Percentiles rank a stretch among this genome's conserved stretches.
These are phyloP conservation scores for Pichia californica DNA, from an alignment of 805 yeast genomes.

Conservation along the genomic window DNA sequence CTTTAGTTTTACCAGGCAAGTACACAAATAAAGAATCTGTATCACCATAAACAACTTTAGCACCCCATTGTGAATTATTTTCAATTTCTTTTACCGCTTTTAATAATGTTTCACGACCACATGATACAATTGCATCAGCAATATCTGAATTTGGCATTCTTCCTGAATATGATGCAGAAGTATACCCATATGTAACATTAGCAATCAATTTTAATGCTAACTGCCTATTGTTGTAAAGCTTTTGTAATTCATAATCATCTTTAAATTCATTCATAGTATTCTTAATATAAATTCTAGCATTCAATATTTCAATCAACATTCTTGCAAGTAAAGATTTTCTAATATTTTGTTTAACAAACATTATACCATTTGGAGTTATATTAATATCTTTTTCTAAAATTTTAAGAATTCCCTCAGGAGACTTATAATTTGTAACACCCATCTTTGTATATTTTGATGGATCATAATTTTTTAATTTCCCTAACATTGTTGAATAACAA, in stretches of 20 bases:
- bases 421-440: slow-evolving; percentile 46
- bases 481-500: slow-evolving; percentile 70
- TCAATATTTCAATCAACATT: slow-evolving; percentile 79
- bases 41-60: slow-evolving; percentile 93
- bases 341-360: slow-evolving; percentile 60
- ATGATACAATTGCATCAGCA: slow-evolving; percentile 89
- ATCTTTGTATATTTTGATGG: slow-evolving; percentile 38
- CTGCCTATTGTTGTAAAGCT: slow-evolving; percentile 69
- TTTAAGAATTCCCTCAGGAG: slow-evolving; percentile 53
- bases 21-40: slow-evolving; percentile 91
- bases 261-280: slow-evolving; percentile 55
- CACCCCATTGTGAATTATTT: slow-evolving; percentile 57
- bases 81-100: slow-evolving; percentile 68
- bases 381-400: slow-evolving; percentile 47
- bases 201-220: slow-evolving; percentile 85
- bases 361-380: slow-evolving; percentile 82
- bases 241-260: slow-evolving; percentile 42
- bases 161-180: slow-evolving; percentile 93
- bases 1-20: slow-evolving; percentile 72
- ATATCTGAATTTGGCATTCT: slow-evolving; percentile 95
- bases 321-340: slow-evolving; percentile 71
- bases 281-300: slow-evolving; percentile 73
- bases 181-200: slow-evolving; percentile 92
- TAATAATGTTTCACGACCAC: slow-evolving; percentile 80
- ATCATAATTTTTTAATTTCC: slow-evolving; percentile 49